Base-by-base conservation (phyloP, 176 grass and related monocot species). In the Typha latifolia region DNA sequence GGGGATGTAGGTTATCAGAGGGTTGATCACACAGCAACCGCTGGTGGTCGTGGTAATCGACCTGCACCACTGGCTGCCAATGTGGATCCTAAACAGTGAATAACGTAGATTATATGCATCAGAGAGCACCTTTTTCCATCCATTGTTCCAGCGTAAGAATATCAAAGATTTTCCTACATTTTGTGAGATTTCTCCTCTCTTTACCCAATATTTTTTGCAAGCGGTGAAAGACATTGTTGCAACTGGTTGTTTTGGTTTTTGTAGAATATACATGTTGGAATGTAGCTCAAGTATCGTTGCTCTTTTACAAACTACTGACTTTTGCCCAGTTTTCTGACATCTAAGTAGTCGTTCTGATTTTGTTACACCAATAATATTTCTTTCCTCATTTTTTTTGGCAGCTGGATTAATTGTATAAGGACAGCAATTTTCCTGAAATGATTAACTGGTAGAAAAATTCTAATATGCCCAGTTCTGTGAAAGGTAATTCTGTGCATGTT, bases 1-100 rank as follows among this genome's bases (percentile, higher is more conserved):
- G 72, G 61, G 5, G 88, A 87, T 55, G 66, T 78, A 48, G 72
- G 78, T 24, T 96, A 94, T 72, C 95, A 99, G 73, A 79, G 88
- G 64, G 85, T 96, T 0, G 89, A 92, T 32, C 61, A 79, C 22
- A 66, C 69, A 53, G 86, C 48, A 56, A 49, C 85, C 5, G 18
- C 55, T 49, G 68, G 84, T 59, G 83, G 83, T 32, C 81, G 86
- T 64, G 89, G 86, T 24, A 83, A 18, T 31, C 49, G 67, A 12
- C 22, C 76, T 20, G 76, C 68, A 13, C 34, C 85, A 22, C 69
- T 75, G 31, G 66, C 52, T 14, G 31, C 73, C 20, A 72, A 37
- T 81, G 74, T 77, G 55, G 63, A 70, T 1, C 48, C 64, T 3
- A 29, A 67, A 32, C 66, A 83, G 21, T 74, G 68, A 72, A 72